Evolutionary conservation across 495 filamentous ascomycete genomes (phyloP).

Genomic region (Zalerion maritima): DNA sequence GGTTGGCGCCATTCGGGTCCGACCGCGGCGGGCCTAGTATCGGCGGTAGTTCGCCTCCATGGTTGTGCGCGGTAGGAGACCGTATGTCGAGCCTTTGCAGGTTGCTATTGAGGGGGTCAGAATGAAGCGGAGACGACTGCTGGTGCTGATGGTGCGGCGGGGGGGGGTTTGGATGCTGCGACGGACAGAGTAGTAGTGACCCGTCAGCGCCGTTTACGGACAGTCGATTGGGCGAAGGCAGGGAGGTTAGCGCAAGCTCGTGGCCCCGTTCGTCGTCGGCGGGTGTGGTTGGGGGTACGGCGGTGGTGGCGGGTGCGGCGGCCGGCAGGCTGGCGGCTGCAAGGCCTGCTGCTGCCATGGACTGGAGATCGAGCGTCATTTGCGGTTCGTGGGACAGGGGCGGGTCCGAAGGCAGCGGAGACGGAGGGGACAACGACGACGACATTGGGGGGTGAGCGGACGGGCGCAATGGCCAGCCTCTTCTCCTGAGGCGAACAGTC

Average conservation of each 20-base stretch:
- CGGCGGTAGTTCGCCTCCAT: constrained; percentile 31
- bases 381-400: constrained; percentile 10
- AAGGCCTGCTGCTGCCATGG: too few species aligned
- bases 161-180: constrained; percentile 7
- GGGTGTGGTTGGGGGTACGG: too few species aligned
- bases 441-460: constrained; percentile 2
- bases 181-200: too few species aligned
- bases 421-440: constrained; percentile 3
- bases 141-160: constrained; percentile 12
- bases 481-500: constrained; percentile 7
- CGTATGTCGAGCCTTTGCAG: constrained; percentile 16
- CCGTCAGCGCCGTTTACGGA: too few species aligned
- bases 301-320: too few species aligned
- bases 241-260: constrained; percentile 9
- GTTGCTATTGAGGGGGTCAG: constrained; percentile 13
- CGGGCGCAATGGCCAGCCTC: constrained; percentile 9
- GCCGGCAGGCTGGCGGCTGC: too few species aligned
- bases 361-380: too few species aligned
- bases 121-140: constrained; percentile 10
- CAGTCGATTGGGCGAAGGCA: constrained; percentile 14
- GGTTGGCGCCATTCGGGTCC: constrained; percentile 21
- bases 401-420: constrained; percentile 1
- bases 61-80: constrained; percentile 17
- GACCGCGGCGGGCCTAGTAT: constrained; percentile 32
- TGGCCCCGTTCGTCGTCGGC: constrained; percentile 3